Evolutionary conservation across 352 stramenopile genomes (phyloP).

Genomic region (Globisporangium echinulatum): DNA sequence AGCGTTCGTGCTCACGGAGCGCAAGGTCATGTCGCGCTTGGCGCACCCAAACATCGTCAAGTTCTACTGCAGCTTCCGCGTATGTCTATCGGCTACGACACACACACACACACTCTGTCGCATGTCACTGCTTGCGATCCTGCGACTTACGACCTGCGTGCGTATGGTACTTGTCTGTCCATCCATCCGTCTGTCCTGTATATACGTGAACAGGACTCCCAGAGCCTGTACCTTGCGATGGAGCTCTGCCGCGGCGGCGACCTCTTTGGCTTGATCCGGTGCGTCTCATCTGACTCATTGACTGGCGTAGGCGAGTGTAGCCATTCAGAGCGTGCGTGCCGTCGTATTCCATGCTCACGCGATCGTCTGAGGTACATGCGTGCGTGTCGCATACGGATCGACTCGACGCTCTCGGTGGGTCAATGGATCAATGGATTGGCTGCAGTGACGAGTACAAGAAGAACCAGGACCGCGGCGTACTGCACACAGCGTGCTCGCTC

Average conservation of each 20-base stretch:
- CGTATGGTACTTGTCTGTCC: no score
- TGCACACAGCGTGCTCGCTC: slow-evolving; percentile 58
- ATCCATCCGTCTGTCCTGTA: background rate
- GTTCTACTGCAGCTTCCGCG: slow-evolving; percentile 87
- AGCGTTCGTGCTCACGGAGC: slow-evolving; percentile 88
- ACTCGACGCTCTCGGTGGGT: no score
- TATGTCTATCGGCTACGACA: slow-evolving; percentile 15
- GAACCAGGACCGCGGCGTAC: slow-evolving; percentile 46
- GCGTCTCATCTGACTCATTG: slow-evolving; percentile 1
- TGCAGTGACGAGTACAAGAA: slow-evolving; percentile 41
- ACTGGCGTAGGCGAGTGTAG: background rate
- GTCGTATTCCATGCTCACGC: background rate
- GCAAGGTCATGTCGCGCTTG: slow-evolving; percentile 86
- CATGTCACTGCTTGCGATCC: no score
- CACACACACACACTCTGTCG: background rate
- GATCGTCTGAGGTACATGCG: background rate
- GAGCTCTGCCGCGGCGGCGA: slow-evolving; percentile 81
- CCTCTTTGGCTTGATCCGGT: slow-evolving; percentile 78
- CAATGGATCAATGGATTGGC: background rate
- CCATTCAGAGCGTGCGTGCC: background rate
- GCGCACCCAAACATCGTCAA: slow-evolving; percentile 84
- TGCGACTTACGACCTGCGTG: no score
- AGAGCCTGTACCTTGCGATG: slow-evolving; percentile 87
- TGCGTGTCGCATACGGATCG: slow-evolving; percentile 8
- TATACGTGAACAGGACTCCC: slow-evolving; percentile 45